Evolutionary conservation across 768 basidiomycete genomes (phyloP).

Genomic region (Lactifluus volemus): DNA sequence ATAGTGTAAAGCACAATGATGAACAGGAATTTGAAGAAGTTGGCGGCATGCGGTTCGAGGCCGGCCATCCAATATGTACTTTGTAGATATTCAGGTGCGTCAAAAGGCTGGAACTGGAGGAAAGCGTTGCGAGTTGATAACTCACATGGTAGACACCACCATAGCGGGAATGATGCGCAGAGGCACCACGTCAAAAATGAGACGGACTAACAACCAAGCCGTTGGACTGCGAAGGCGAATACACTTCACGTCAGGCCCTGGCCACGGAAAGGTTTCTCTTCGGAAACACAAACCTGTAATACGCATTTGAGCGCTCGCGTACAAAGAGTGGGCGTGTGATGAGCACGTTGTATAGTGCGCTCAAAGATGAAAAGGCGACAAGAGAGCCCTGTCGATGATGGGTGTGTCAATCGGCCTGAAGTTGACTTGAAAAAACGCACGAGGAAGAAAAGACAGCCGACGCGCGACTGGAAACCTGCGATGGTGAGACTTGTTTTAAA

Average conservation of each 20-base stretch:
- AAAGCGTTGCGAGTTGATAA: not conserved
- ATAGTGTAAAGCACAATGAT: constrained; percentile 81
- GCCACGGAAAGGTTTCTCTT: no score
- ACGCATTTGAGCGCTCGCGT: constrained; percentile 75
- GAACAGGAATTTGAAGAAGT: constrained; percentile 94
- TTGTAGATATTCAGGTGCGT: not conserved
- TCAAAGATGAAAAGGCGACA: constrained; percentile 84
- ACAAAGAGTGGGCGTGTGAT: constrained; percentile 81
- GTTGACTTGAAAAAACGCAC: constrained; percentile 29
- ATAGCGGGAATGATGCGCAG: constrained; percentile 85
- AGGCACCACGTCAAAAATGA: constrained; percentile 85
- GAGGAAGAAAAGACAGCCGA: constrained; percentile 94
- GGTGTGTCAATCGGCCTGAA: not conserved
- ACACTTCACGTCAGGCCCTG: no score
- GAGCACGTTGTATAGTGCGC: constrained; percentile 83
- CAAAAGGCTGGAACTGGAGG: not conserved
- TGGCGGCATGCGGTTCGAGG: constrained; percentile 60
- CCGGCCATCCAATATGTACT: constrained; percentile 97
- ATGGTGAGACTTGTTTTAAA: constrained; percentile 73
- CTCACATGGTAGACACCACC: constrained; percentile 75
- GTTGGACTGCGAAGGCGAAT: constrained; percentile 61
- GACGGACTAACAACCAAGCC: constrained; percentile 82
- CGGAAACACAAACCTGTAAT: constrained; percentile 57
- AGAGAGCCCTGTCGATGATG: constrained; percentile 57
- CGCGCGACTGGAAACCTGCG: constrained; percentile 86